Evolutionary conservation across 2,329 filamentous ascomycete genomes (phyloP).

Genomic region (Botrytis sinoallii): DNA sequence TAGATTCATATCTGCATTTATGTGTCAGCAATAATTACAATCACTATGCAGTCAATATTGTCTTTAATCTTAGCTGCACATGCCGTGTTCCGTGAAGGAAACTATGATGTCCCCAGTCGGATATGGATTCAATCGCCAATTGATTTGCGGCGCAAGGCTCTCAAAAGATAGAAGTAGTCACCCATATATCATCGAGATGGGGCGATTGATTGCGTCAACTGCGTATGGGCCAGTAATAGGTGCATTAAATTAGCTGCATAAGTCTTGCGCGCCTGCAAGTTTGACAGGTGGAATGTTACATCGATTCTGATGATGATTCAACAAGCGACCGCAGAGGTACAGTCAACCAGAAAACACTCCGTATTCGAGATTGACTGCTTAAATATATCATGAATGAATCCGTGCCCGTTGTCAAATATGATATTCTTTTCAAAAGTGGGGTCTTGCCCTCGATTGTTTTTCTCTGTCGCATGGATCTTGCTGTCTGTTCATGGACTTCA

Average conservation of each 20-base stretch:
- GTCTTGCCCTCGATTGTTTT: neutral
- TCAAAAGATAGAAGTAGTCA: neutral
- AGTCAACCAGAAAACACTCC: neutral
- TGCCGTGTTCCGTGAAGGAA: neutral
- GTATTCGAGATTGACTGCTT: constrained; percentile 5
- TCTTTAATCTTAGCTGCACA: neutral
- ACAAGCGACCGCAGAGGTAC: neutral
- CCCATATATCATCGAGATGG: neutral
- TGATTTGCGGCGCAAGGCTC: neutral
- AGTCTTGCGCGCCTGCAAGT: neutral
- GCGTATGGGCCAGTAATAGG: neutral
- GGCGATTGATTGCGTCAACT: neutral
- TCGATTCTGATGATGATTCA: neutral
- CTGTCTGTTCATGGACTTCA: neutral
- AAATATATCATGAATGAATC: constrained; percentile 12
- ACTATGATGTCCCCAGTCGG: neutral
- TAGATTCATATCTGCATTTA: neutral
- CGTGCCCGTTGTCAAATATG: neutral
- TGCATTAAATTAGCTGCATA: neutral
- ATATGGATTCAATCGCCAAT: neutral
- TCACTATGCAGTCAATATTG: neutral
- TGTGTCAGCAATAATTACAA: neutral
- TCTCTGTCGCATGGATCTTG: neutral
- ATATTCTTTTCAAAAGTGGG: constrained; percentile 5
- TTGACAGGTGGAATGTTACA: constrained; percentile 8